phyloP scores from a whole-genome alignment of 2,329 filamentous ascomycete genomes.

The Microcyclospora pomicola region DNA sequence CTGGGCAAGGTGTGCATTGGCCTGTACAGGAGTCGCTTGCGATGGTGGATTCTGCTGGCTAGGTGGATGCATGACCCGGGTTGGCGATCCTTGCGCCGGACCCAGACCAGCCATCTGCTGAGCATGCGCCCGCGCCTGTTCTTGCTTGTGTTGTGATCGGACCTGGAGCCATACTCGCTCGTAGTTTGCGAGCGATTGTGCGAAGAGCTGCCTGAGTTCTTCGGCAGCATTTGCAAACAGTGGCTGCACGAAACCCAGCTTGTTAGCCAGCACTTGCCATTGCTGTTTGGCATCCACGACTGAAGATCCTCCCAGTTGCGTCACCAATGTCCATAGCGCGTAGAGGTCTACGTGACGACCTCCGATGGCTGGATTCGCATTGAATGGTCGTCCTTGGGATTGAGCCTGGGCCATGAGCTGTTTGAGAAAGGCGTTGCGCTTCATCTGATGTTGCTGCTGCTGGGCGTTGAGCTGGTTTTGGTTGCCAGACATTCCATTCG shows the following conservation, averaged over 20 bases:
- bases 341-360: constrained; percentile 63
- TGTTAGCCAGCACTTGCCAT: constrained; percentile 58
- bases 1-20: constrained; percentile 33
- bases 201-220: constrained; percentile 59
- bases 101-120: constrained; percentile 28
- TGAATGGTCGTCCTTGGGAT: constrained; percentile 56
- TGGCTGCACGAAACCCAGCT: constrained; percentile 28
- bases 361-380: constrained; percentile 58
- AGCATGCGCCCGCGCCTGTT: constrained; percentile 21
- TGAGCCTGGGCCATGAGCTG: constrained; percentile 67
- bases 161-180: constrained; percentile 53
- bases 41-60: constrained; percentile 7
- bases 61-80: constrained; percentile 18
- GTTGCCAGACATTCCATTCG: constrained; percentile 14
- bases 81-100: constrained; percentile 21
- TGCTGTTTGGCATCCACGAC: constrained; percentile 53
- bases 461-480: constrained; percentile 6
- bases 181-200: constrained; percentile 61
- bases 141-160: constrained; percentile 29
- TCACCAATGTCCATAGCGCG: constrained; percentile 63
- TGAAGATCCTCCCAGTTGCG: constrained; percentile 65
- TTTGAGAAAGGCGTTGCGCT: constrained; percentile 40
- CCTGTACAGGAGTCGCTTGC: constrained; percentile 32
- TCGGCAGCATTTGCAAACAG: constrained; percentile 48
- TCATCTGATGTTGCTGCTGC: constrained; percentile 12